Conservation (phyloP, 176 grass and related monocot species). For the Chloris gayana region DNA sequence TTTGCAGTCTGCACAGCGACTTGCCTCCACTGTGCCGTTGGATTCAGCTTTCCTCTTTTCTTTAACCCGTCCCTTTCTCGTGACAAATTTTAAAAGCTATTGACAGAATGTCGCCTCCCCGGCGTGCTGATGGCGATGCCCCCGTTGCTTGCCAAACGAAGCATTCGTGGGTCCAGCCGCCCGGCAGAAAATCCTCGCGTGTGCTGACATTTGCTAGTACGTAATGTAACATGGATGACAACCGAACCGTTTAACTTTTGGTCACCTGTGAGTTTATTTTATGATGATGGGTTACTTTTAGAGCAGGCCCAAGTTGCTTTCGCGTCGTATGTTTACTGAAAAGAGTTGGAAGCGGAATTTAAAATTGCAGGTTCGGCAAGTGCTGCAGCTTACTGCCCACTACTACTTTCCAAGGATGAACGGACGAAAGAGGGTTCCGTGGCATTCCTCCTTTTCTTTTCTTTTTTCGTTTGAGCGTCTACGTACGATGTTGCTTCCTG, state of each 20-base stretch:
- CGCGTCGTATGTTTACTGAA: neutral
- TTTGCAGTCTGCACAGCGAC: neutral
- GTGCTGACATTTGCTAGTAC: constrained; percentile 24
- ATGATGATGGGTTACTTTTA: neutral
- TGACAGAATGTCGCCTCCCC: neutral
- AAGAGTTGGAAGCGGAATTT: neutral
- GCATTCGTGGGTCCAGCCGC: neutral
- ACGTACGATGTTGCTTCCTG: neutral
- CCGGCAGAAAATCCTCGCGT: neutral
- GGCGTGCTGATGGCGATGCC: neutral
- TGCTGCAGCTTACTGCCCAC: neutral
- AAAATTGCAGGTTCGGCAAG: neutral
- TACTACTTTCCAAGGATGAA: neutral
- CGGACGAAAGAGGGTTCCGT: neutral
- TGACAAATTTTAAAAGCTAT: neutral
- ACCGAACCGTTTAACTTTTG: constrained; percentile 21
- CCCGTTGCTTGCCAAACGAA: neutral
- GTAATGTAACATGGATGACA: constrained; percentile 38
- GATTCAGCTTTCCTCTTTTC: constrained; percentile 21
- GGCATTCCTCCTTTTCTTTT: neutral
- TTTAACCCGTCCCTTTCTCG: neutral
- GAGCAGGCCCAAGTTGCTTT: constrained; percentile 20
- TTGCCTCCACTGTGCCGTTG: constrained; percentile 6
- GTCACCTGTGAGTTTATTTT: neutral
- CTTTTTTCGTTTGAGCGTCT: neutral